These are phyloP conservation scores for Candolleomyces eurysporus DNA, from an alignment of 768 basidiomycete species.

Conservation along the genomic window DNA sequence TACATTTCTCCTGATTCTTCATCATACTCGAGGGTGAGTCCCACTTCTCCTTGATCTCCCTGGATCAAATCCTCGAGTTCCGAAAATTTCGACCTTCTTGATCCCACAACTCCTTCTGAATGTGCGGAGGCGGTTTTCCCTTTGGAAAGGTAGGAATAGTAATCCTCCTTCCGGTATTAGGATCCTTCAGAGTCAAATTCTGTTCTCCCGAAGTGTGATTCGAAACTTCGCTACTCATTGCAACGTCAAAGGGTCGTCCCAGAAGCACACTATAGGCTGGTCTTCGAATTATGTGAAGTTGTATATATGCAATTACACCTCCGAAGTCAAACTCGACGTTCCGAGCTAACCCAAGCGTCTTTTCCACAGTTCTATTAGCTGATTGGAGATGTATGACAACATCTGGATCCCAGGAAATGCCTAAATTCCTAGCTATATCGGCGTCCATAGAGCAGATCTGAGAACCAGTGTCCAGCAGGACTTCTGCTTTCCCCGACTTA, in stretches of 20 bases:
- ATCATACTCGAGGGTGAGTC: slow-evolving; percentile 7
- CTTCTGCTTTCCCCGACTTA: slow-evolving; percentile 14
- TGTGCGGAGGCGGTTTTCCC: not conserved
- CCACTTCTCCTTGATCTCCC: slow-evolving; percentile 12
- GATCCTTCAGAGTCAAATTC: slow-evolving; percentile 22
- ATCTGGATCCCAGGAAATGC: slow-evolving; percentile 17
- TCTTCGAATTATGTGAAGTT: slow-evolving; percentile 25
- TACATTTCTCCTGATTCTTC: not conserved
- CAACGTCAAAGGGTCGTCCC: slow-evolving; percentile 27
- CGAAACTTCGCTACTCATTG: slow-evolving; percentile 17
- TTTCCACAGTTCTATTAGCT: slow-evolving; percentile 20
- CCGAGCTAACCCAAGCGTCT: slow-evolving; percentile 22
- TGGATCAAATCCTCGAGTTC: slow-evolving; percentile 13
- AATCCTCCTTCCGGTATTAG: slow-evolving; percentile 14
- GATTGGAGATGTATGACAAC: slow-evolving; percentile 23
- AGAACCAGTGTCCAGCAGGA: slow-evolving; percentile 22
- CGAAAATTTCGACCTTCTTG: slow-evolving; percentile 9
- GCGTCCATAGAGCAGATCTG: slow-evolving; percentile 24
- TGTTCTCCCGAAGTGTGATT: slow-evolving; percentile 18
- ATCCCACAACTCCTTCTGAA: not conserved
- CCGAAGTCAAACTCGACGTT: slow-evolving; percentile 25
- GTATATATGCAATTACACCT: slow-evolving; percentile 19
- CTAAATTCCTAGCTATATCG: slow-evolving; percentile 14
- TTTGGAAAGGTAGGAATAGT: slow-evolving; percentile 10
- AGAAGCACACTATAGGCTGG: slow-evolving; percentile 26